Evolutionary conservation across 2,329 filamentous ascomycete species (phyloP).

Genomic region (Neonectria punicea): DNA sequence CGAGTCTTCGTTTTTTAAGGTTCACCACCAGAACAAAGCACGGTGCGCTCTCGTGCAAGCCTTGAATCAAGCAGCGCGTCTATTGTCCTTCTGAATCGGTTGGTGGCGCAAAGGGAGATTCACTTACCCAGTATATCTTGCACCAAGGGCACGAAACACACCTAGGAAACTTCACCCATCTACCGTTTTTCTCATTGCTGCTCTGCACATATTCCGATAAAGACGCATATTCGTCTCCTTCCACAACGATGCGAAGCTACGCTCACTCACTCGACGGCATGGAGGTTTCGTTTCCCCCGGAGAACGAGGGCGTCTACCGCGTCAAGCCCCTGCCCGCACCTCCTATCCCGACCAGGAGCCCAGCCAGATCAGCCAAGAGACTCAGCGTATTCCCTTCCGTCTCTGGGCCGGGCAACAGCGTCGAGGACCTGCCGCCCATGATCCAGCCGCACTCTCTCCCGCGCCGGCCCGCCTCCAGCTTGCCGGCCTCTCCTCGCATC

Average conservation of each 20-base stretch:
- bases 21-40: conserved; percentile 26
- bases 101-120: conserved; percentile 23
- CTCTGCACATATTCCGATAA: background rate
- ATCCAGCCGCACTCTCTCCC: conserved; percentile 27
- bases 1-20: background rate
- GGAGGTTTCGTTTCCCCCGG: conserved; percentile 35
- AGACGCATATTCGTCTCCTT: conserved; percentile 1
- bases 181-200: background rate
- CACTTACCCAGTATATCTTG: conserved; percentile 25
- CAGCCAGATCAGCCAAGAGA: conserved; percentile 19
- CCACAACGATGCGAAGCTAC: conserved; percentile 29
- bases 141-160: conserved; percentile 21
- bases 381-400: conserved; percentile 33
- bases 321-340: conserved; percentile 35
- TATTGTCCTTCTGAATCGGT: conserved; percentile 21
- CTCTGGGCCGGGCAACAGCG: conserved; percentile 34
- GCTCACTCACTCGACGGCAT: conserved; percentile 29
- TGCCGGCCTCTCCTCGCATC: conserved; percentile 30
- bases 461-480: conserved; percentile 32
- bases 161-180: conserved; percentile 15
- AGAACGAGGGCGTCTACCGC: conserved; percentile 38
- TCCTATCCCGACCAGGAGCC: conserved; percentile 22
- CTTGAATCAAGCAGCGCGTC: conserved; percentile 15
- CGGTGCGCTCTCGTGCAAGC: conserved; percentile 22
- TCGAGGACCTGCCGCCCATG: conserved; percentile 26